These are phyloP conservation scores for Setaria viridis DNA, from an alignment of 202 grass and related monocot genomes.

Conservation along the genomic window DNA sequence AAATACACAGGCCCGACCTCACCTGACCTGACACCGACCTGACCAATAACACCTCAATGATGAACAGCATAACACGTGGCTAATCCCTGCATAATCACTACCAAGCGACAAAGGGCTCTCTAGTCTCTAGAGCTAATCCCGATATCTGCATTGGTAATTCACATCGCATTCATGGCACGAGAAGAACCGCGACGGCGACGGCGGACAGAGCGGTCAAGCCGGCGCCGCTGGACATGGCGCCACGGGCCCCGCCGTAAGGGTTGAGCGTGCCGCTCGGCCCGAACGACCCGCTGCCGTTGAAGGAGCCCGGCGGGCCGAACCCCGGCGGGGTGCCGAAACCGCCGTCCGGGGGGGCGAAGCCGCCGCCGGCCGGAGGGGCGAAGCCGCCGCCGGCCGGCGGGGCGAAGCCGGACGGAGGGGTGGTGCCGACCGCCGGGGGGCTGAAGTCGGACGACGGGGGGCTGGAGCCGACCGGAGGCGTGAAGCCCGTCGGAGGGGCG, in stretches of 20 bases:
- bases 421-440: neutral
- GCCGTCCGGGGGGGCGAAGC: slow-evolving; percentile 9
- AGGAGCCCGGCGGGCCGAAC: slow-evolving; percentile 40
- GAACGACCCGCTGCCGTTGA: slow-evolving; percentile 56
- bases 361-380: slow-evolving; percentile 22
- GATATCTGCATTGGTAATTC: slow-evolving; percentile 24
- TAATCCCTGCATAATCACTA: slow-evolving; percentile 11
- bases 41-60: neutral
- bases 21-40: slow-evolving; percentile 4
- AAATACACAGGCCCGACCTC: neutral
- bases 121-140: slow-evolving; percentile 26
- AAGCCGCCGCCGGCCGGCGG: slow-evolving; percentile 38
- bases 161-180: slow-evolving; percentile 33
- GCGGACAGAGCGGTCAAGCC: slow-evolving; percentile 13
- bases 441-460: slow-evolving; percentile 32
- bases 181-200: neutral
- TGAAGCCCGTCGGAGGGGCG: slow-evolving; percentile 45
- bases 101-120: neutral
- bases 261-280: slow-evolving; percentile 56
- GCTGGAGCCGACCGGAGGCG: slow-evolving; percentile 27
- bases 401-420: slow-evolving; percentile 39
- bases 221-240: slow-evolving; percentile 22
- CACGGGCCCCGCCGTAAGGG: slow-evolving; percentile 36
- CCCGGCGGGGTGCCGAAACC: slow-evolving; percentile 41
- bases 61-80: slow-evolving; percentile 4